These are phyloP conservation scores for Carex sylvatica DNA, from an alignment of 202 grass and related monocot genomes.

Conservation along the genomic window DNA sequence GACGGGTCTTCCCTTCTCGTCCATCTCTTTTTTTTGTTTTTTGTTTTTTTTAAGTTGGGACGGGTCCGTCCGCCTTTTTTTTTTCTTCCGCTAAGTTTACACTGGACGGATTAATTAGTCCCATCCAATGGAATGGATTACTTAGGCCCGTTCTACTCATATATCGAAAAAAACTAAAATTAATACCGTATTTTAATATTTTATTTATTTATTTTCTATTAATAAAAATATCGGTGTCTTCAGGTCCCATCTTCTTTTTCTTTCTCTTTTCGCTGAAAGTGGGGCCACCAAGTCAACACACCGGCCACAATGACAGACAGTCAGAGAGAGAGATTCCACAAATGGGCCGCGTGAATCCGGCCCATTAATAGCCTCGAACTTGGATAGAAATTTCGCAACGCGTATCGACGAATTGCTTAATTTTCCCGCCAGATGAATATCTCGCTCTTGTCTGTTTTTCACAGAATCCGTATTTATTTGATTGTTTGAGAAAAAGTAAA, in stretches of 20 bases:
- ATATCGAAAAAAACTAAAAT: too few relatives aligned
- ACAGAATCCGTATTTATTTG: neutral
- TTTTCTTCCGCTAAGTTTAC: too few relatives aligned
- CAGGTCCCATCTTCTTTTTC: neutral
- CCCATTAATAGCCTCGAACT: neutral
- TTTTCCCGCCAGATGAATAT: neutral
- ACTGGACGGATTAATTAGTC: too few relatives aligned
- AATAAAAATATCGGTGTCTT: too few relatives aligned
- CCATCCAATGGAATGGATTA: too few relatives aligned
- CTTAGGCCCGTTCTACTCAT: too few relatives aligned
- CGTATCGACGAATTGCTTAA: neutral
- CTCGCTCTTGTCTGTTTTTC: slow-evolving; percentile 2
- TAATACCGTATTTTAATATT: too few relatives aligned
- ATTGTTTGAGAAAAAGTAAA: neutral
- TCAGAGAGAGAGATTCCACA: neutral
- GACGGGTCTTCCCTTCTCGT: too few relatives aligned
- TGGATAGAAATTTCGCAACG: neutral
- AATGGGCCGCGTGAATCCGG: neutral
- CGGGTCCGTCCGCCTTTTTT: too few relatives aligned
- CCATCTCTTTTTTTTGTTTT: too few relatives aligned
- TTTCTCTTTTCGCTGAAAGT: neutral
- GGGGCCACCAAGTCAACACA: neutral
- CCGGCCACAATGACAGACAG: neutral
- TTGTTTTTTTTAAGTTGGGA: too few relatives aligned
- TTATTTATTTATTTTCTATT: too few relatives aligned